Conservation (phyloP, 495 filamentous ascomycete genomes). For the Xylaria telfairii region DNA sequence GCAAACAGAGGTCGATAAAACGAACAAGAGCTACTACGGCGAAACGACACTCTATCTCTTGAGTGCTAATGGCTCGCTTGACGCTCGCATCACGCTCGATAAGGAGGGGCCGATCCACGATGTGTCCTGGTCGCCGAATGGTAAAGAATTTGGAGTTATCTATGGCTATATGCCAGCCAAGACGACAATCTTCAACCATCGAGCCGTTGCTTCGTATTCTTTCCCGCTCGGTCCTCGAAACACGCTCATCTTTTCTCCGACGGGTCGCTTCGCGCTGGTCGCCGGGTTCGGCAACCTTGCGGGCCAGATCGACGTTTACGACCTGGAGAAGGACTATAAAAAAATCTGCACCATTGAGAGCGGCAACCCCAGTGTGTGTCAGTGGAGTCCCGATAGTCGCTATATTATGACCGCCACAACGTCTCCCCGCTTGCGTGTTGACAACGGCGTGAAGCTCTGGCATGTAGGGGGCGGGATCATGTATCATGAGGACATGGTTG, state of each 20-base stretch:
- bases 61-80: slow-evolving; percentile 88
- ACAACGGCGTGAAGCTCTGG: slow-evolving; percentile 96
- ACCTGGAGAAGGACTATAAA: slow-evolving; percentile 85
- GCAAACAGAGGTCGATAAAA: slow-evolving; percentile 97
- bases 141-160: slow-evolving; percentile 93
- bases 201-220: slow-evolving; percentile 76
- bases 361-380: slow-evolving; percentile 91
- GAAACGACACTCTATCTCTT: slow-evolving; percentile 97
- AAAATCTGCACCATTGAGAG: slow-evolving; percentile 96
- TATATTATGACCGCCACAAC: slow-evolving; percentile 96
- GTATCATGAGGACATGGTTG: slow-evolving; percentile 93
- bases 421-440: slow-evolving; percentile 89
- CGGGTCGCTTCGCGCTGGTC: slow-evolving; percentile 89
- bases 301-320: slow-evolving; percentile 97
- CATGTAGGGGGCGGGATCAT: slow-evolving; percentile 88
- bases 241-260: slow-evolving; percentile 93
- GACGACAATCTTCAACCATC: slow-evolving; percentile 92
- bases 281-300: slow-evolving; percentile 97
- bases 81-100: slow-evolving; percentile 89
- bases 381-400: slow-evolving; percentile 95
- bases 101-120: slow-evolving; percentile 99
- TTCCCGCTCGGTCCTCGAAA: slow-evolving; percentile 90
- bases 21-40: slow-evolving; percentile 98
- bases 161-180: slow-evolving; percentile 99
- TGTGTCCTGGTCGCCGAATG: slow-evolving; percentile 96